phyloP scores from a whole-genome alignment of 2,329 filamentous ascomycete species.

The Pseudocercospora eumusae region DNA sequence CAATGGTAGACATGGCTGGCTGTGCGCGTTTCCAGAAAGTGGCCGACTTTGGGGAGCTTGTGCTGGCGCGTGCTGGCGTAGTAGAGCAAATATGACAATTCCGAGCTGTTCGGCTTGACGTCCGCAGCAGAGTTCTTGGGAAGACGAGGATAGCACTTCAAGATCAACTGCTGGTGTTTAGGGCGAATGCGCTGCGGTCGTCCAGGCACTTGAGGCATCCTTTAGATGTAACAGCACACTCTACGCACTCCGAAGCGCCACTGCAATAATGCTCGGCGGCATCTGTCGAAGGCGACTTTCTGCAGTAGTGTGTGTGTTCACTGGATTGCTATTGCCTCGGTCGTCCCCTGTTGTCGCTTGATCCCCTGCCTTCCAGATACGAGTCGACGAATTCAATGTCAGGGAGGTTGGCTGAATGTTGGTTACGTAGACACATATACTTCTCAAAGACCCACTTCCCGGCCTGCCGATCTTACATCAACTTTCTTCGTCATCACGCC shows the following conservation, averaged over 20 bases:
- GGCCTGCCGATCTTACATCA: slow-evolving; percentile 1
- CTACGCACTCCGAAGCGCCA: not conserved
- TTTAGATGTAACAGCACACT: slow-evolving; percentile 2
- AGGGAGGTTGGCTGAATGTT: not conserved
- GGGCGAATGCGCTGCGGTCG: slow-evolving; percentile 67
- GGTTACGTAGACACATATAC: not conserved
- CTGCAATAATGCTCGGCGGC: not conserved
- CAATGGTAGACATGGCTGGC: slow-evolving; percentile 86
- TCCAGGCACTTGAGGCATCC: slow-evolving; percentile 17
- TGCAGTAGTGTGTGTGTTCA: not conserved
- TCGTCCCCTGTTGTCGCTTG: not conserved
- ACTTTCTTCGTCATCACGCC: not conserved
- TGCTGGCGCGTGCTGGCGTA: slow-evolving; percentile 92
- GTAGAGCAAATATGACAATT: slow-evolving; percentile 94
- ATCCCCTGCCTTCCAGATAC: not conserved
- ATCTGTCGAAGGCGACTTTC: not conserved
- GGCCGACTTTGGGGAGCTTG: slow-evolving; percentile 94
- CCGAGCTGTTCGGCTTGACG: slow-evolving; percentile 93
- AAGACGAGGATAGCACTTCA: slow-evolving; percentile 94
- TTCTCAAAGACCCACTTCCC: not conserved
- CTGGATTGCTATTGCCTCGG: not conserved
- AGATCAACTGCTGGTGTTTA: slow-evolving; percentile 92
- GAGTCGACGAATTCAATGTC: not conserved
- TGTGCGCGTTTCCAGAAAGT: slow-evolving; percentile 91
- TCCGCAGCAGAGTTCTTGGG: slow-evolving; percentile 82